These are phyloP conservation scores for Rhynchosporium graminicola DNA, from an alignment of 2,329 filamentous ascomycete genomes.

Conservation along the genomic window DNA sequence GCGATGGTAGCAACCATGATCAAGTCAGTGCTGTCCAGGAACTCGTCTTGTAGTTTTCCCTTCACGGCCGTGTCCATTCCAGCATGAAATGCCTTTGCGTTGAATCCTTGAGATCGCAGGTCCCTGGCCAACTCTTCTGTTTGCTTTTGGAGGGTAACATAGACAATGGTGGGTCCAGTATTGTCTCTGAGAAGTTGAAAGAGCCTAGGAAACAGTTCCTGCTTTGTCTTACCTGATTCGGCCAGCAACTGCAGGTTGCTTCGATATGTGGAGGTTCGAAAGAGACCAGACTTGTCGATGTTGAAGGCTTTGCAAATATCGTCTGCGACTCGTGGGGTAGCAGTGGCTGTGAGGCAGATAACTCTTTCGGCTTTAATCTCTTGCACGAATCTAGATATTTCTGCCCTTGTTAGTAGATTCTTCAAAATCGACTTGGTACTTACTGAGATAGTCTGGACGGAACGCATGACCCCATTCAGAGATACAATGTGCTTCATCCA, in stretches of 20 bases:
- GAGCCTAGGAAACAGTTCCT: slow-evolving; percentile 49
- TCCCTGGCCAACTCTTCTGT: slow-evolving; percentile 47
- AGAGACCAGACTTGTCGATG: slow-evolving; percentile 52
- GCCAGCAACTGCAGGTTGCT: slow-evolving; percentile 56
- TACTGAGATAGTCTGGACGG: slow-evolving; percentile 53
- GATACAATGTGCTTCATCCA: slow-evolving; percentile 61
- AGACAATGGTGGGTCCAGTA: slow-evolving; percentile 59
- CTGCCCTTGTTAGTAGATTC: slow-evolving; percentile 19
- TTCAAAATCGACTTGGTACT: neutral
- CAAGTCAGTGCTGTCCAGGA: slow-evolving; percentile 49
- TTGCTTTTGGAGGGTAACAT: slow-evolving; percentile 59
- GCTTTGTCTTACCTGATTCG: slow-evolving; percentile 44
- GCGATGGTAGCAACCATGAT: slow-evolving; percentile 58
- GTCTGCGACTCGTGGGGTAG: slow-evolving; percentile 55
- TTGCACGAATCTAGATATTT: slow-evolving; percentile 54
- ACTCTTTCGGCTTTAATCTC: slow-evolving; percentile 60
- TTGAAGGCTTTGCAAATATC: slow-evolving; percentile 56
- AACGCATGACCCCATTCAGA: slow-evolving; percentile 57
- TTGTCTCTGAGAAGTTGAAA: slow-evolving; percentile 52
- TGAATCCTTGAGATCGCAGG: slow-evolving; percentile 44
- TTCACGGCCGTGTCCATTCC: slow-evolving; percentile 51
- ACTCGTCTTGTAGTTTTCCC: slow-evolving; percentile 51
- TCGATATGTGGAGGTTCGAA: slow-evolving; percentile 60
- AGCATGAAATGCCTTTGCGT: slow-evolving; percentile 51
- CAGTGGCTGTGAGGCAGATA: slow-evolving; percentile 61